phyloP scores from a whole-genome alignment of 495 filamentous ascomycete genomes.

The Trichoderma asperelloides region DNA sequence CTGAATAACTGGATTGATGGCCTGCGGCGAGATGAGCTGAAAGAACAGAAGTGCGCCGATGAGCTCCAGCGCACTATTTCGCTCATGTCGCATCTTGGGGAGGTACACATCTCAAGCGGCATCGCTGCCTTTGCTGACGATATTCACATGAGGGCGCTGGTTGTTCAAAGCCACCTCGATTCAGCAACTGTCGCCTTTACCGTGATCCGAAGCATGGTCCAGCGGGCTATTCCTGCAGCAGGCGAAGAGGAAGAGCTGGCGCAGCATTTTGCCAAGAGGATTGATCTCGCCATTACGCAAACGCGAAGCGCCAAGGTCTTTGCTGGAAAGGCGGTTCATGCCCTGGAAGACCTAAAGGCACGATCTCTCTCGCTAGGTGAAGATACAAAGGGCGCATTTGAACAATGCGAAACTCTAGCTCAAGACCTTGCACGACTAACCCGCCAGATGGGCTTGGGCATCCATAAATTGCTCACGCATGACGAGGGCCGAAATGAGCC shows the following conservation, averaged over 20 bases:
- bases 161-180: slow-evolving; percentile 77
- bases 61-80: slow-evolving; percentile 79
- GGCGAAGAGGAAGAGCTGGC: slow-evolving; percentile 49
- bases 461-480: slow-evolving; percentile 50
- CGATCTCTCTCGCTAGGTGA: slow-evolving; percentile 66
- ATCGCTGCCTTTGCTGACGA: slow-evolving; percentile 74
- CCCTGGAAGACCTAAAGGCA: slow-evolving; percentile 68
- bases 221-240: slow-evolving; percentile 45
- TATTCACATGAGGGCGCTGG: slow-evolving; percentile 58
- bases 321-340: slow-evolving; percentile 65
- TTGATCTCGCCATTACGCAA: slow-evolving; percentile 62
- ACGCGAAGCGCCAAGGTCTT: slow-evolving; percentile 80
- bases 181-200: slow-evolving; percentile 60
- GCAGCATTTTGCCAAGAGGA: slow-evolving; percentile 58
- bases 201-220: slow-evolving; percentile 53
- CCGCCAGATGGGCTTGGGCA: slow-evolving; percentile 54
- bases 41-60: slow-evolving; percentile 65
- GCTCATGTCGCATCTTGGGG: slow-evolving; percentile 74
- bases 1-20: slow-evolving; percentile 84
- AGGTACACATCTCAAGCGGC: slow-evolving; percentile 64
- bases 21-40: slow-evolving; percentile 76
- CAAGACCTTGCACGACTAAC: slow-evolving; percentile 59
- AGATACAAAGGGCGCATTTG: slow-evolving; percentile 42
- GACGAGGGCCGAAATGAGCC: slow-evolving; percentile 67
- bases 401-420: slow-evolving; percentile 52